phyloP scores from a whole-genome alignment of 2,329 filamentous ascomycete species.

The Cladorrhinum sp. region DNA sequence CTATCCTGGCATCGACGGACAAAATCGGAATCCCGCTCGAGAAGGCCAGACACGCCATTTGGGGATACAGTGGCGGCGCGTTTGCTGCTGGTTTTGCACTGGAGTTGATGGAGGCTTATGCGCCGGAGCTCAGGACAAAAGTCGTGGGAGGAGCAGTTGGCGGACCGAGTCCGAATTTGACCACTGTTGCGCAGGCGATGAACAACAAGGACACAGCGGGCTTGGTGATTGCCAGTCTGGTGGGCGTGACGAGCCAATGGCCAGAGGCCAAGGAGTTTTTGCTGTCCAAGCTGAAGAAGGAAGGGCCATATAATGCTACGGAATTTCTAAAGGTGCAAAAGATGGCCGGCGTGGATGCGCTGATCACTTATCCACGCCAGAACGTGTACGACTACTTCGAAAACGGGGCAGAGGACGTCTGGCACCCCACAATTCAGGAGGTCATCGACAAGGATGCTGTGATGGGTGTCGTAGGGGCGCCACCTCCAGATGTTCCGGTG shows the following conservation, averaged over 20 bases:
- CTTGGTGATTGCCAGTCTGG: conserved; percentile 33
- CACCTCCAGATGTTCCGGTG: conserved; percentile 40
- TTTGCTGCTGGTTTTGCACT: conserved; percentile 17
- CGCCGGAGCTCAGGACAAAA: conserved; percentile 7
- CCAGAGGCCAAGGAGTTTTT: conserved; percentile 31
- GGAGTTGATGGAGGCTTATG: conserved; percentile 11
- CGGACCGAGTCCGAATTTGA: conserved; percentile 18
- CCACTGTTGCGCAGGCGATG: conserved; percentile 15
- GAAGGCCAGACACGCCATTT: conserved; percentile 32
- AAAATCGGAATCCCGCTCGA: conserved; percentile 26
- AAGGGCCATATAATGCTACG: conserved; percentile 25
- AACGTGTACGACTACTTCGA: conserved; percentile 33
- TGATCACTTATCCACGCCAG: conserved; percentile 21
- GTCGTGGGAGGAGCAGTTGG: conserved; percentile 13
- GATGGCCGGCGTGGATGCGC: conserved; percentile 18
- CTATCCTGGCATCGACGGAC: conserved; percentile 32
- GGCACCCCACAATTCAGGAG: conserved; percentile 23
- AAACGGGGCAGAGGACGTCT: conserved; percentile 23
- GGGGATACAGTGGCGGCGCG: conserved; percentile 20
- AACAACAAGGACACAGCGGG: conserved; percentile 27
- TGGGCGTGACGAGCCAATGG: conserved; percentile 35
- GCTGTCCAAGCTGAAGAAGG: conserved; percentile 20
- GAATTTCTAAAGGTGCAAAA: conserved; percentile 25
- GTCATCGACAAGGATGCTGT: conserved; percentile 32
- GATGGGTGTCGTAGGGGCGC: conserved; percentile 37